These are phyloP conservation scores for Ceratonia siliqua DNA, from an alignment of 306 rosid genomes.

Conservation along the genomic window DNA sequence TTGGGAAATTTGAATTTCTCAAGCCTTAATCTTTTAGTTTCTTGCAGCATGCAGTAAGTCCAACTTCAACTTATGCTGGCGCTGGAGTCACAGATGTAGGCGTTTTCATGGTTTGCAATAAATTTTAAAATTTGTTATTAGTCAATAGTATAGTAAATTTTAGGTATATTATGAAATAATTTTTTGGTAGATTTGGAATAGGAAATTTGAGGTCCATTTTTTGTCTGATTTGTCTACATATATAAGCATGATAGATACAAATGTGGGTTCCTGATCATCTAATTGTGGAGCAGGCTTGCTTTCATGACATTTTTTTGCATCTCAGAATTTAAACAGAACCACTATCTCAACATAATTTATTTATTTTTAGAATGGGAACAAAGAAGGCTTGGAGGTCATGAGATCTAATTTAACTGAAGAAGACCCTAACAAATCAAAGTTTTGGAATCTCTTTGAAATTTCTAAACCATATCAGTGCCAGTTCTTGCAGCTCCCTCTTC, in stretches of 20 bases:
- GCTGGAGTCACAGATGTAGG: background rate
- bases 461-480: slow-evolving; percentile 37
- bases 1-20: background rate
- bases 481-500: slow-evolving; percentile 37
- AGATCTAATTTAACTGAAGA: slow-evolving; percentile 6
- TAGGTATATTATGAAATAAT: background rate
- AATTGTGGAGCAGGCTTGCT: background rate
- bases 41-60: slow-evolving; percentile 1
- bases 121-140: too few species aligned
- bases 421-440: background rate
- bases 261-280: background rate
- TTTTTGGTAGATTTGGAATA: background rate
- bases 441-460: slow-evolving; percentile 27
- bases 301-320: background rate
- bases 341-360: background rate
- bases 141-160: background rate
- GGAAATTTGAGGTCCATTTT: background rate
- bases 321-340: background rate
- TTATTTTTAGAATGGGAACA: slow-evolving; percentile 8
- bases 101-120: background rate
- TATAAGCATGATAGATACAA: background rate
- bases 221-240: background rate
- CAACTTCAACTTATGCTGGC: slow-evolving; percentile 13
- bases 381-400: background rate
- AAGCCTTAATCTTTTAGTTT: slow-evolving; percentile 12